phyloP scores from a whole-genome alignment of 768 basidiomycete species.

The Serpula lacrymans region DNA sequence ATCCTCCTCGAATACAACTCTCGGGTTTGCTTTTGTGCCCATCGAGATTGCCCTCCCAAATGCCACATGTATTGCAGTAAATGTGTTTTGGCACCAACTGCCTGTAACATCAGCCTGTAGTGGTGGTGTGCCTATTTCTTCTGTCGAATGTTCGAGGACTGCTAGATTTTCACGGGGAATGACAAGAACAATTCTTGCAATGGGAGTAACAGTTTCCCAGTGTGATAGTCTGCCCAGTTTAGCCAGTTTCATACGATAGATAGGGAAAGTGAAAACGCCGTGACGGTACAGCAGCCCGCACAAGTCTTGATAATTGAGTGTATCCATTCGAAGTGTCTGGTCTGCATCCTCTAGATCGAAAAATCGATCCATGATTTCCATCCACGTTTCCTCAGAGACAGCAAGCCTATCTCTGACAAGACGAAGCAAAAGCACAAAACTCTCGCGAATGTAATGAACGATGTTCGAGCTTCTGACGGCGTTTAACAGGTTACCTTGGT shows the following conservation, averaged over 20 bases:
- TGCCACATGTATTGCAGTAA: slow-evolving; percentile 29
- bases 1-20: slow-evolving; percentile 28
- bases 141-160: slow-evolving; percentile 20
- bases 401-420: slow-evolving; percentile 29
- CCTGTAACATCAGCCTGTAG: slow-evolving; percentile 30
- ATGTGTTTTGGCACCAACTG: slow-evolving; percentile 24
- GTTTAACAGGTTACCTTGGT: too few relatives aligned
- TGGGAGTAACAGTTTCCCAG: slow-evolving; percentile 30
- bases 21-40: slow-evolving; percentile 5
- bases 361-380: slow-evolving; percentile 30
- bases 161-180: slow-evolving; percentile 31
- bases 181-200: slow-evolving; percentile 32
- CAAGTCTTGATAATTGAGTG: slow-evolving; percentile 35
- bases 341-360: slow-evolving; percentile 23
- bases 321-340: slow-evolving; percentile 18
- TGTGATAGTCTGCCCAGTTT: slow-evolving; percentile 13
- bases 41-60: slow-evolving; percentile 27
- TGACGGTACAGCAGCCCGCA: slow-evolving; percentile 33
- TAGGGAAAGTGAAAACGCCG: slow-evolving; percentile 25
- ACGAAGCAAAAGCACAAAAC: slow-evolving; percentile 41
- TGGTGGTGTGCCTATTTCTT: too few relatives aligned
- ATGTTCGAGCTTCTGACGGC: slow-evolving; percentile 16
- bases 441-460: slow-evolving; percentile 39
- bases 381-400: slow-evolving; percentile 32
- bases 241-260: slow-evolving; percentile 10